A percentile compares a stretch with the other conserved stretches of the same genome.
Evolutionary conservation across 495 filamentous ascomycete species (phyloP).

Genomic region (Annulohypoxylon stygium): DNA sequence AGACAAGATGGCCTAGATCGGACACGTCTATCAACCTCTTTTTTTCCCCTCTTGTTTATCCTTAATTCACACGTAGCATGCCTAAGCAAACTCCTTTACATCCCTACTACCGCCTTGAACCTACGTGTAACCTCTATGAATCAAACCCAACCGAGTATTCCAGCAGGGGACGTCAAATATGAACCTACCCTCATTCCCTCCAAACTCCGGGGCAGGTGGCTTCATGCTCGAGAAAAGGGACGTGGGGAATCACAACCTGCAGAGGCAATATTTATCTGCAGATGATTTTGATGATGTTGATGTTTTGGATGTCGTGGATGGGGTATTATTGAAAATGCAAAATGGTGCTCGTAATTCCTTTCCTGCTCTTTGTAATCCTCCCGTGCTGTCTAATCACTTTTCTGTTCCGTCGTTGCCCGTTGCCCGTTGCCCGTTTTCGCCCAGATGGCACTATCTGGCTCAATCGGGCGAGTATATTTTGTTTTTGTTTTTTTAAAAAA

Average conservation of each 20-base stretch:
- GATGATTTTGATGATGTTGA: neutral
- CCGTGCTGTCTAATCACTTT: constrained; percentile 44
- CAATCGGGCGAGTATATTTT: constrained; percentile 7
- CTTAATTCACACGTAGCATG: constrained; percentile 33
- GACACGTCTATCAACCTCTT: constrained; percentile 11
- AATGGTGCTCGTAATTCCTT: constrained; percentile 27
- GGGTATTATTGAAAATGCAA: constrained; percentile 50
- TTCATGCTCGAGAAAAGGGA: constrained; percentile 34
- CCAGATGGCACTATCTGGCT: constrained; percentile 16
- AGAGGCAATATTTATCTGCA: constrained; percentile 7
- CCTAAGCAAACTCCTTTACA: constrained; percentile 21
- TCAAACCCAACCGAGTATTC: constrained; percentile 29
- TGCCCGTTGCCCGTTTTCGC: neutral
- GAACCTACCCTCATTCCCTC: constrained; percentile 29
- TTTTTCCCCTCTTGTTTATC: constrained; percentile 24
- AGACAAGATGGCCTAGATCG: constrained; percentile 13
- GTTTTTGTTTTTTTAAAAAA: constrained; percentile 10
- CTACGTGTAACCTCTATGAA: constrained; percentile 41
- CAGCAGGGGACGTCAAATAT: constrained; percentile 9
- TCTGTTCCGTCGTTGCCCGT: constrained; percentile 29
- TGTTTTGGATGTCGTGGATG: constrained; percentile 33
- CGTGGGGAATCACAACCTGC: constrained; percentile 17
- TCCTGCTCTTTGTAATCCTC: constrained; percentile 40
- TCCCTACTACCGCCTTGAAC: constrained; percentile 27
- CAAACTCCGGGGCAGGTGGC: constrained; percentile 44